A percentile compares a stretch with the other conserved stretches of the same genome.
Evolutionary conservation across 2,329 filamentous ascomycete species (phyloP).

Genomic region (Cercospora janseana): DNA sequence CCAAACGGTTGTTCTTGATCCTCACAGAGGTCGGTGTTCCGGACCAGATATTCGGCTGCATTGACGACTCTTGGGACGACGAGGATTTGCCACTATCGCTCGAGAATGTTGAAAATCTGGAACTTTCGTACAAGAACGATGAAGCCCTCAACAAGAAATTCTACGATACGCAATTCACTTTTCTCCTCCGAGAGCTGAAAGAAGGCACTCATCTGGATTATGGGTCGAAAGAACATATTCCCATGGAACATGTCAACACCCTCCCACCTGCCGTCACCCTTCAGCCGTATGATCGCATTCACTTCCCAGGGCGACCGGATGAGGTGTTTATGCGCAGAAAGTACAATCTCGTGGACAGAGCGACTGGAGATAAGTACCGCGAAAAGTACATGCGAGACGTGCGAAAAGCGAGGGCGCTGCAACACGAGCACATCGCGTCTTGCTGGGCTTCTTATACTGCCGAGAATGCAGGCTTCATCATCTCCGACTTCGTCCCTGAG

Average conservation of each 20-base stretch:
- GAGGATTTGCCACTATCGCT: slow-evolving; percentile 67
- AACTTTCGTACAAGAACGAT: slow-evolving; percentile 59
- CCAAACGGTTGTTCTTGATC: slow-evolving; percentile 68
- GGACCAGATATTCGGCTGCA: slow-evolving; percentile 70
- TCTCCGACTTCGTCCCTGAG: slow-evolving; percentile 66
- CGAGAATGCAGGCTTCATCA: slow-evolving; percentile 61
- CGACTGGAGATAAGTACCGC: slow-evolving; percentile 27
- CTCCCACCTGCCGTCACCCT: slow-evolving; percentile 50
- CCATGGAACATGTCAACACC: slow-evolving; percentile 64
- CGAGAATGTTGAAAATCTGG: slow-evolving; percentile 63
- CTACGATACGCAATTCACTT: slow-evolving; percentile 68
- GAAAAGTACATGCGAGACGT: slow-evolving; percentile 62
- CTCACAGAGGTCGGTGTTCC: slow-evolving; percentile 67
- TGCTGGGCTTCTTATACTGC: slow-evolving; percentile 70
- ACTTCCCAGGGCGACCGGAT: slow-evolving; percentile 61
- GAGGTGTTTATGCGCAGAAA: slow-evolving; percentile 46
- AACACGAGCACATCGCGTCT: slow-evolving; percentile 68
- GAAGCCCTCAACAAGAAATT: slow-evolving; percentile 66
- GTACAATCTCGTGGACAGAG: slow-evolving; percentile 33
- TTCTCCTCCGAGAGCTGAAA: slow-evolving; percentile 63
- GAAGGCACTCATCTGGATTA: slow-evolving; percentile 63
- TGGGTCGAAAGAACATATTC: slow-evolving; percentile 65
- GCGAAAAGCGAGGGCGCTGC: slow-evolving; percentile 56
- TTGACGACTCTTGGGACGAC: slow-evolving; percentile 76
- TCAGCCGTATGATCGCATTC: slow-evolving; percentile 59